Base-by-base conservation (phyloP, 140 eudicot species). In the Ambrosia hybrid region DNA sequence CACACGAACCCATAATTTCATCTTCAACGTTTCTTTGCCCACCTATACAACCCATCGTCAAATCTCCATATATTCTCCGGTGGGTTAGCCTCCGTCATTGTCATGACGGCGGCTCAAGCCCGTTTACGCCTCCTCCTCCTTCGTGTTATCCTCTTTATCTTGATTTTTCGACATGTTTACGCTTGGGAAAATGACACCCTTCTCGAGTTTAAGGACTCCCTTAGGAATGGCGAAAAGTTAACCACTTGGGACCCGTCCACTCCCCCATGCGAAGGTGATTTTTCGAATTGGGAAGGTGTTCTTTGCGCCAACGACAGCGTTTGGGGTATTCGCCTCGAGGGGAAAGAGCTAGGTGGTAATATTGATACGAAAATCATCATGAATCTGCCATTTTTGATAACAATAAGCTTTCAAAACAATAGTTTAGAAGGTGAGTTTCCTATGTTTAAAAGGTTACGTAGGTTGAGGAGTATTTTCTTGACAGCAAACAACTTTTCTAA, bases 261-360 rank as follows among this genome's bases (percentile, higher is more conserved):
- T 7, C 8, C 51, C 2, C 91, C 94, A 5, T 90, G 97, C 56
- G 60, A 46, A 4, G 85, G 81, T 0, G 71, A 83, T 3, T 63
- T 52, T 0, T 76, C 79, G 30, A 88, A 77, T 46, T 94, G 99
- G 99, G 79, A 39, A 0, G 94, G 91, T 14, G 37, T 94, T 36
- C 59, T 82, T 46, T 94, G 99, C 74, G 36, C 61, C 3, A 77
- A 75, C 11, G 85, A 83, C 8, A 37, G 17, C 15, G 78, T 94
- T 38, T 88, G 84, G 84, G 99, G 99, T 0, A 65, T 94, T 26
- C 78, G 80, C 65, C 89, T 94, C 15, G 87, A 94, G 43, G 78
- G 85, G n/a, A 80, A 81, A 85, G 86, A 83, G 9, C 70, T 94
- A 3, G 73, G 78, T 21, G 97, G 96, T 0, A n/a, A 11, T 30